A percentile compares a stretch with the other conserved stretches of the same genome.
Evolutionary conservation across 306 rosid species (phyloP).

Genomic region (Hylodesmum podocarpum): DNA sequence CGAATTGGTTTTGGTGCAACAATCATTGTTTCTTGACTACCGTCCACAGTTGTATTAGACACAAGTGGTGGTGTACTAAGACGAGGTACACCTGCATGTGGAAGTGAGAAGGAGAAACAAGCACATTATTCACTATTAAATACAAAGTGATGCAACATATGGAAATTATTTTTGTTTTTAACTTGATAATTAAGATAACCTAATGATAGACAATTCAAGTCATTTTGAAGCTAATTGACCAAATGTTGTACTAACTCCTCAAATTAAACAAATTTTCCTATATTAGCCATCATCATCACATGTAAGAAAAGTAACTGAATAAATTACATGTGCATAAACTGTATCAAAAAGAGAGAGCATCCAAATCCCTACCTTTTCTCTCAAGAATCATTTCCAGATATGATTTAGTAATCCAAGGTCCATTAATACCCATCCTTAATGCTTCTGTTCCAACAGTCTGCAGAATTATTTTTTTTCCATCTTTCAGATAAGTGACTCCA

Average conservation of each 20-base stretch:
- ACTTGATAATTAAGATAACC: constrained; percentile 26
- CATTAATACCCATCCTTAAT: constrained; percentile 66
- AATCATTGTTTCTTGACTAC: constrained; percentile 61
- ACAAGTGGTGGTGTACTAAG: constrained; percentile 95
- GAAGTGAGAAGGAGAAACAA: constrained; percentile 27
- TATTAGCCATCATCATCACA: constrained; percentile 17
- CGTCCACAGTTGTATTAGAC: constrained; percentile 52
- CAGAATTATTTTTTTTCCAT: constrained; percentile 20
- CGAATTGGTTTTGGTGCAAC: constrained; percentile 96
- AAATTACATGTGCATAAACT: not conserved
- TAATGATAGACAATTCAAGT: constrained; percentile 12
- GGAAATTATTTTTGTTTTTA: not conserved
- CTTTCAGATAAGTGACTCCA: constrained; percentile 18
- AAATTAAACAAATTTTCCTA: constrained; percentile 9
- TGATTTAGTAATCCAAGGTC: constrained; percentile 96
- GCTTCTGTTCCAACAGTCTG: constrained; percentile 98
- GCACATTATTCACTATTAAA: constrained; percentile 16
- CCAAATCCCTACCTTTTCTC: constrained; percentile 65
- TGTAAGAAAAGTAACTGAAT: constrained; percentile 12
- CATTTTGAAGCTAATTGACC: not conserved
- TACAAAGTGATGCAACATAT: constrained; percentile 8
- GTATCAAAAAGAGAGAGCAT: not conserved
- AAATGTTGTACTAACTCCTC: not conserved
- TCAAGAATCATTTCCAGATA: constrained; percentile 98
- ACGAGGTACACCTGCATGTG: constrained; percentile 92